Base-by-base conservation (phyloP, 2,329 filamentous ascomycete genomes). In the Botrytis porri region DNA sequence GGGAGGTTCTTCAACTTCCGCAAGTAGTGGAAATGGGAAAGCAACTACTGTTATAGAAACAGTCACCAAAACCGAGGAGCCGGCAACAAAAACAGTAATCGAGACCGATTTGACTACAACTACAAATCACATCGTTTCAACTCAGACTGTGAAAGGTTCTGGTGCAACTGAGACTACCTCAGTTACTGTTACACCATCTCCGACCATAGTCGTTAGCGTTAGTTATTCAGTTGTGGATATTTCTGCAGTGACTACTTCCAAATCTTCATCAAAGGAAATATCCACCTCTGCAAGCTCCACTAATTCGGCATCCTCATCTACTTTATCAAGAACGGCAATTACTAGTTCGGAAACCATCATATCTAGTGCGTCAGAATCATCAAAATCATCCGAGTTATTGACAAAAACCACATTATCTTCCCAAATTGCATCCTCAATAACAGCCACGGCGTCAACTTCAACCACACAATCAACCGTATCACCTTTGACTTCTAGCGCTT, bases 141-240 rank as follows among this genome's bases (percentile, higher is more conserved):
- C 78, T 14, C 66, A 76, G 67, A 79, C 75, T 7, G 73, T 81
- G 6, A 70, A 73, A n/a, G 77, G 73, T 14, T 73, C 77, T n/a
- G 77, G 77, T 64, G 75, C 73, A 29, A 77, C 78, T 20, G 69
- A 78, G 59, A 80, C 76, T 16, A 60, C 78, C 20, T 62, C 77
- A 22, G 69, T 79, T 12, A 80, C 78, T 7, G 60, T 79, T 54
- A 79, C 78, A 32, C 74, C 78, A 8, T 45, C 74, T 61, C 74
- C 75, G 32, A 70, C 75, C 5, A 80, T 74, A 6, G 71, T 77
- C 57, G 75, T 76, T 20, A 69, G 75, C 25, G 77, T 75, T 8
- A 74, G 76, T 72, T 79, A 79, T 69, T 79, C 78, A n/a, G 74
- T 80, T 18, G 75, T 80, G 62, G 75, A 80, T 77, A 74, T 80